Evolutionary conservation across 768 basidiomycete genomes (phyloP), one percentile per base, ranked within the genome.

Genomic region (Mycena floridula): DNA sequence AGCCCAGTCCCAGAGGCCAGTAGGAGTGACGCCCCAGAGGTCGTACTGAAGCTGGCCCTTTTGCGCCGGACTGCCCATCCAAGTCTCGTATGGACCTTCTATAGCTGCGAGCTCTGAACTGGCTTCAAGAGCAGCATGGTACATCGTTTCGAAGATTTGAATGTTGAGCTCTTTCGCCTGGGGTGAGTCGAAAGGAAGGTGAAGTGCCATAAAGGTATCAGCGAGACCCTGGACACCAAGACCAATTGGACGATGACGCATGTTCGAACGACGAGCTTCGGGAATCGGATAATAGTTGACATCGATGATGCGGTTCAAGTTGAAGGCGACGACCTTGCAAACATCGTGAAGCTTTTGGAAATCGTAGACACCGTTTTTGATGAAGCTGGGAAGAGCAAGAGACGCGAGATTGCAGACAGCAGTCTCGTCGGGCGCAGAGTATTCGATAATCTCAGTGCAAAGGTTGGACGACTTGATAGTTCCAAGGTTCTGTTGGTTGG

Each of bases 381-480:
- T 82, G 70, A 88, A 99, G 16, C 89, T 81, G 4, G 96, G 95
- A 2, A 98, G 81, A 2, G 96, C 92, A 51, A 99, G 77, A 9
- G 96, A 99, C 6, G 96, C 96, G 42, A 99, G 81, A 65, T 98
- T 99, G 77, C 96, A 99, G 25, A 98, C 96, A 27, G 96, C 96
- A 27, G 85, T 90, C 64, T 98, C 96, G 44, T 98, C 96, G 1
- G 96, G 92, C 9, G 95, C 77, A 37, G 92, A 95, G 70, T 97
- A 98, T 65, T 99, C 89, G 63, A 99, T 88, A 62, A 99, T 98
- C 64, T 98, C 96, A 4, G 95, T 98, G 73, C 96, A 99, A 38
- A 99, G 73, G 62, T 99, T 99, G 41, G 95, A 97, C 1, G 93
- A 97, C 72, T 96, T 98, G 83, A 99, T 98, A 7, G 91, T 95